A percentile compares a stretch with the other conserved stretches of the same genome.
Evolutionary conservation across 2,329 filamentous ascomycete species (phyloP).

Genomic region (Aspergillus sp.): DNA sequence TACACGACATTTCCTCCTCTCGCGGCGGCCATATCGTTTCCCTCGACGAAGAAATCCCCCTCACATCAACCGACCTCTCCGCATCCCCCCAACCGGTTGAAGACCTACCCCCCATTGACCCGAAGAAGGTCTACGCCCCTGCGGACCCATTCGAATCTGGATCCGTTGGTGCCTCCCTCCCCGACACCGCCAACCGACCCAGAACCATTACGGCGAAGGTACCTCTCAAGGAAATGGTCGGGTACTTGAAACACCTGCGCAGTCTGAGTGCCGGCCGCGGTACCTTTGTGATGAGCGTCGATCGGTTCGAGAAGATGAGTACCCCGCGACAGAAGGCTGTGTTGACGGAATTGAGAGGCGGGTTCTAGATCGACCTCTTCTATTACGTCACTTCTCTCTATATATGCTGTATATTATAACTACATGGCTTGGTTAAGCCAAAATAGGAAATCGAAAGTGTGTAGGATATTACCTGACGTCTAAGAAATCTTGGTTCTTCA

Average conservation of each 20-base stretch:
- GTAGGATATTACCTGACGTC: not conserved
- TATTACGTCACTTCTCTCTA: not conserved
- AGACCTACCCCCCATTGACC: conserved; percentile 59
- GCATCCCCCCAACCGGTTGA: conserved; percentile 24
- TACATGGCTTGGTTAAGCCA: no score
- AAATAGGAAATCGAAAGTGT: not conserved
- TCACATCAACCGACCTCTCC: conserved; percentile 31
- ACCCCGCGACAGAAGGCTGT: conserved; percentile 61
- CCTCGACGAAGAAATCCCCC: conserved; percentile 56
- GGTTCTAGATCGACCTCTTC: conserved; percentile 16
- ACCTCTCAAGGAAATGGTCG: conserved; percentile 93
- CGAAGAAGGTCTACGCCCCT: conserved; percentile 78
- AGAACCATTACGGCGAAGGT: conserved; percentile 78
- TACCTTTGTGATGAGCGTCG: conserved; percentile 73
- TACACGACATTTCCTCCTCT: conserved; percentile 75
- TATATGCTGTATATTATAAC: not conserved
- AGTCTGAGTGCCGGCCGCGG: conserved; percentile 85
- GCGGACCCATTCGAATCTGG: conserved; percentile 70
- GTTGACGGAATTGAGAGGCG: conserved; percentile 48
- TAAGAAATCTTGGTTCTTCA: no score
- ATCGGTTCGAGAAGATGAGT: conserved; percentile 69
- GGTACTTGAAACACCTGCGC: conserved; percentile 84
- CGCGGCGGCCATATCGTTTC: conserved; percentile 74
- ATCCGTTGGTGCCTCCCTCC: conserved; percentile 26
- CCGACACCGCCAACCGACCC: conserved; percentile 46